Evolutionary conservation across 2,329 filamentous ascomycete species (phyloP).

Genomic region (Pseudocercospora fuligena): DNA sequence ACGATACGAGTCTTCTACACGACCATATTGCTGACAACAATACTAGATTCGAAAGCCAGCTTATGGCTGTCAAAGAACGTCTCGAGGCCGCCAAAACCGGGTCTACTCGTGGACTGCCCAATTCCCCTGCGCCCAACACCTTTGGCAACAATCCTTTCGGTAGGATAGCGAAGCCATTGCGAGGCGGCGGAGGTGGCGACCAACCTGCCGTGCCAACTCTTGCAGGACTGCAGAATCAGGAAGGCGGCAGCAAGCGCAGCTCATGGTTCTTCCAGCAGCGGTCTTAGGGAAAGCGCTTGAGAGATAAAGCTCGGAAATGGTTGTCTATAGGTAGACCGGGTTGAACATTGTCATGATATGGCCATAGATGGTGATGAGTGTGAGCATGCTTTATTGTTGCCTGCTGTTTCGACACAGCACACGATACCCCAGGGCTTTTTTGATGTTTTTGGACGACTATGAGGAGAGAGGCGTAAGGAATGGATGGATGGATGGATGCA

Average conservation of each 20-base stretch:
- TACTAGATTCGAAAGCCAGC: slow-evolving; percentile 90
- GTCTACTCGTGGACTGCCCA: slow-evolving; percentile 80
- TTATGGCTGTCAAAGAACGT: slow-evolving; percentile 95
- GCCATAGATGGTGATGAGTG: slow-evolving; percentile 8
- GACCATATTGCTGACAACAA: slow-evolving; percentile 21
- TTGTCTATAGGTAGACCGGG: slow-evolving; percentile 6
- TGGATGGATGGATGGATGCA: neutral
- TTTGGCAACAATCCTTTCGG: slow-evolving; percentile 73
- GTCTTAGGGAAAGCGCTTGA: slow-evolving; percentile 6
- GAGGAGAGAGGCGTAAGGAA: neutral
- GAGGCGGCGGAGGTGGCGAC: slow-evolving; percentile 57
- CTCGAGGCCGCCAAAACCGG: slow-evolving; percentile 93
- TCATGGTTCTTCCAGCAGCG: slow-evolving; percentile 76
- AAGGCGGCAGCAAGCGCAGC: slow-evolving; percentile 61
- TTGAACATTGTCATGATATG: slow-evolving; percentile 2
- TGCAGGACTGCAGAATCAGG: slow-evolving; percentile 48
- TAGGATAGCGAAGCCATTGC: slow-evolving; percentile 68
- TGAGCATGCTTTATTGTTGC: slow-evolving; percentile 11
- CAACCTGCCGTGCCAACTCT: slow-evolving; percentile 49
- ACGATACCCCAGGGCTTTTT: slow-evolving; percentile 5
- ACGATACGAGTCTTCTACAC: neutral
- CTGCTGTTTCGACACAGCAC: slow-evolving; percentile 12
- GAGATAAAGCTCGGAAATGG: neutral
- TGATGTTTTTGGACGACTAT: neutral
- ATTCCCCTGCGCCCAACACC: slow-evolving; percentile 50